These are phyloP conservation scores for Cytospora piceicola DNA, from an alignment of 2,329 filamentous ascomycete species.

Conservation along the genomic window DNA sequence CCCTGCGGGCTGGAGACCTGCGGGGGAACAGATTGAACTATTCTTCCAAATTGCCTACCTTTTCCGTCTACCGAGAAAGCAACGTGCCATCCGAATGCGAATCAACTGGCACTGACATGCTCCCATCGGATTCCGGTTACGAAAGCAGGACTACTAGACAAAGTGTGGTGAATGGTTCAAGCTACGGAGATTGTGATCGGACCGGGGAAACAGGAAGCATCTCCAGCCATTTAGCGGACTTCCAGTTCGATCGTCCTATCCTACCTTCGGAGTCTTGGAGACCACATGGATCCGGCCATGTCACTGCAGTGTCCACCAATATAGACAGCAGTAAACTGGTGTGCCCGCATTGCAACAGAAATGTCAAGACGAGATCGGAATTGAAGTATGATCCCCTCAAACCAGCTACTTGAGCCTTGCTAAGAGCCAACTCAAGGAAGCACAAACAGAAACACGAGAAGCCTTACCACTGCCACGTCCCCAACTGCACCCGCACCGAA, in stretches of 20 bases:
- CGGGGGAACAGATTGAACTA: conserved; percentile 10
- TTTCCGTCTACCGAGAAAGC: conserved; percentile 18
- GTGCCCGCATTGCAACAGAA: conserved; percentile 47
- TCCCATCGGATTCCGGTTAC: conserved; percentile 53
- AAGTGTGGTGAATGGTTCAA: conserved; percentile 50
- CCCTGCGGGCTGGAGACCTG: conserved; percentile 5
- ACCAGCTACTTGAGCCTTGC: not conserved
- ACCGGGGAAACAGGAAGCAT: conserved; percentile 46
- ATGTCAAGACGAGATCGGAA: conserved; percentile 57
- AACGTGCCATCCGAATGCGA: conserved; percentile 30
- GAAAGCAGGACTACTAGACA: conserved; percentile 46
- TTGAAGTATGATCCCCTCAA: conserved; percentile 50
- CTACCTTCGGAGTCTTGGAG: conserved; percentile 19
- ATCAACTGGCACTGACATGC: conserved; percentile 38
- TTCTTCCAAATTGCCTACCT: conserved; percentile 7
- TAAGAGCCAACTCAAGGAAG: conserved; percentile 62
- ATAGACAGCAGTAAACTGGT: conserved; percentile 30
- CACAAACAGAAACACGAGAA: conserved; percentile 73
- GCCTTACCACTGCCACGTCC: conserved; percentile 63
- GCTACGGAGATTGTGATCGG: conserved; percentile 48
- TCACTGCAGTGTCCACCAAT: not conserved
- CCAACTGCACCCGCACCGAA: conserved; percentile 59
- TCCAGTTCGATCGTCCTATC: conserved; percentile 32
- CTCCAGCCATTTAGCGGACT: conserved; percentile 41
- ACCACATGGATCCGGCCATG: conserved; percentile 12